These are phyloP conservation scores for Boechera stricta DNA, from an alignment of 345 rosid genomes.

Conservation along the genomic window DNA sequence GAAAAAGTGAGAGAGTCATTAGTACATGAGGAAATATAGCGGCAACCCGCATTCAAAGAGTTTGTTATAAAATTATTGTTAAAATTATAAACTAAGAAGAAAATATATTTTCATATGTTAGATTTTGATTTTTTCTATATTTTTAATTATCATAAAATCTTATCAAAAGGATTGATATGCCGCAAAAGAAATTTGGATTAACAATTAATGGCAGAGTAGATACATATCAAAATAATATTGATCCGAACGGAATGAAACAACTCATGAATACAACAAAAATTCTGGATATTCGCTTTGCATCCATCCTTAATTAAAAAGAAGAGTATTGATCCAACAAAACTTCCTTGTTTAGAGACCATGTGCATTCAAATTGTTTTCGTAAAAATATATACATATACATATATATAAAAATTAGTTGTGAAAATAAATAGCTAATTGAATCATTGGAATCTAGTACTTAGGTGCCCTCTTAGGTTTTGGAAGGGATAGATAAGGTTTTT, in stretches of 20 bases:
- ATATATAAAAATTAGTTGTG: neutral
- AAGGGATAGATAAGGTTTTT: conserved; percentile 44
- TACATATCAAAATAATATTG: no score
- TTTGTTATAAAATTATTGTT: neutral
- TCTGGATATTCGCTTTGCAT: neutral
- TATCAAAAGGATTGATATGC: no score
- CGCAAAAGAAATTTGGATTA: no score
- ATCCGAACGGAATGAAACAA: neutral
- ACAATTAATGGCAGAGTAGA: no score
- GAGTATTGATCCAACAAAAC: neutral
- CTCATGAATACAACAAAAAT: neutral
- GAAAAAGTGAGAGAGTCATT: no score
- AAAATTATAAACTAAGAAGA: neutral
- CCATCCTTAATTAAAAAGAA: neutral
- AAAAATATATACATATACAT: neutral
- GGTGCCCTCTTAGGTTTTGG: conserved; percentile 48
- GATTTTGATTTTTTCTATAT: neutral
- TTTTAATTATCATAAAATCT: no score
- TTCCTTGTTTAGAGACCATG: neutral
- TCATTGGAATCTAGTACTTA: conserved; percentile 32
- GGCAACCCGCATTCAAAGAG: neutral
- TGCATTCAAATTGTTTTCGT: neutral
- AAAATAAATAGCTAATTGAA: conserved; percentile 5
- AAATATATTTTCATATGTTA: neutral
- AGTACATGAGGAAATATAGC: no score